Evolutionary conservation across 495 filamentous ascomycete species (phyloP).

Genomic region (Aspergillus hancockii): DNA sequence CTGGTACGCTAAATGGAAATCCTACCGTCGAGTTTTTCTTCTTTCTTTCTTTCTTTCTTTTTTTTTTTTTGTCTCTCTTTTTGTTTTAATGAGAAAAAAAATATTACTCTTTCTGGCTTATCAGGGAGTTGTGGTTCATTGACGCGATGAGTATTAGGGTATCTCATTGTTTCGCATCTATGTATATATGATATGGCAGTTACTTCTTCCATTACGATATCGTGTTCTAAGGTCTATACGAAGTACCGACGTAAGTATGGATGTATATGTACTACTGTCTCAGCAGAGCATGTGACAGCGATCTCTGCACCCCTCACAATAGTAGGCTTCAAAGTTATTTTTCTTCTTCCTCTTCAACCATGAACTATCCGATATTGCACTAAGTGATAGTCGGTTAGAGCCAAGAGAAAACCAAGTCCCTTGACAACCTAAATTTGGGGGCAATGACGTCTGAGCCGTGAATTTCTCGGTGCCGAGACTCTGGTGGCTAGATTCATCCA

Average conservation of each 20-base stretch:
- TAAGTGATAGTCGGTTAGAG: background rate
- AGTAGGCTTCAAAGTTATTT: background rate
- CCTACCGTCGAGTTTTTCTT: background rate
- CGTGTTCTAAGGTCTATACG: background rate
- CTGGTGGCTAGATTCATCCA: background rate
- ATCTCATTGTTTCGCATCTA: no score
- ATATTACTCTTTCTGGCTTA: background rate
- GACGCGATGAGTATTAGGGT: no score
- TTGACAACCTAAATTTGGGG: conserved; percentile 2
- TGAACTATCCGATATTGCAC: background rate
- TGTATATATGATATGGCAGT: background rate
- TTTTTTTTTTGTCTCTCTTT: background rate
- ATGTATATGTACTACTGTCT: background rate
- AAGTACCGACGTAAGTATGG: no score
- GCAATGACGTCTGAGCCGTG: background rate
- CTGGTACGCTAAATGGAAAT: conserved; percentile 1
- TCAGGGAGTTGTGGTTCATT: background rate
- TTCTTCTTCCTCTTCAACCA: background rate
- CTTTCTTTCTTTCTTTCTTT: background rate
- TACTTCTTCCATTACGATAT: background rate
- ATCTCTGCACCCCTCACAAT: background rate
- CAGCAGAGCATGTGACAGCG: background rate
- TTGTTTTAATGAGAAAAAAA: no score
- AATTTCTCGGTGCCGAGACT: conserved; percentile 3
- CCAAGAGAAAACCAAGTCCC: background rate